A percentile compares a stretch with the other conserved stretches of the same genome.
phyloP scores from a whole-genome alignment of 2,329 filamentous ascomycete species.

The Fusarium sp. region DNA sequence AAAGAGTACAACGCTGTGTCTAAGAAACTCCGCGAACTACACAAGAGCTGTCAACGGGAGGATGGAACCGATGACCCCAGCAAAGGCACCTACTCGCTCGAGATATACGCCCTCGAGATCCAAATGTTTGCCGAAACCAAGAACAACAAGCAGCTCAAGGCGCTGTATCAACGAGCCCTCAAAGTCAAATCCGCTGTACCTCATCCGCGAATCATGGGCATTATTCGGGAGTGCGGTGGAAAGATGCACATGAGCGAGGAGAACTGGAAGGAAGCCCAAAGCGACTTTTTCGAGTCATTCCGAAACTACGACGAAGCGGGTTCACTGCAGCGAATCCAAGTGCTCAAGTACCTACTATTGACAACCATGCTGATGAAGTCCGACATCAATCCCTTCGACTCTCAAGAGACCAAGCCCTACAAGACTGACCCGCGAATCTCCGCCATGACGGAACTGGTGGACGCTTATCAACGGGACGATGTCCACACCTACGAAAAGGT shows the following conservation, averaged over 20 bases:
- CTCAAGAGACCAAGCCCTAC: constrained; percentile 98
- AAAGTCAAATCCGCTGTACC: constrained; percentile 96
- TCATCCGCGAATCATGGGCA: constrained; percentile 98
- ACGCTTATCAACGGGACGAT: constrained; percentile 95
- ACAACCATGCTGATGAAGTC: constrained; percentile 99
- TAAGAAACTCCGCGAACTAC: constrained; percentile 87
- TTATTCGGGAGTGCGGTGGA: constrained; percentile 97
- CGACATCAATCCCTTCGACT: constrained; percentile 98
- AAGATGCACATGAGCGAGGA: constrained; percentile 99
- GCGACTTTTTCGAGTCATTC: constrained; percentile 98
- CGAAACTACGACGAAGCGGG: constrained; percentile 99
- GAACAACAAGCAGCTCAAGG: constrained; percentile 97
- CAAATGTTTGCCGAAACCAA: constrained; percentile 98
- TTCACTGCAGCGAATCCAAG: constrained; percentile 94
- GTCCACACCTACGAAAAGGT: constrained; percentile 92
- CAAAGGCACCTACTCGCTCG: constrained; percentile 95
- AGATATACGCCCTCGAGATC: constrained; percentile 96
- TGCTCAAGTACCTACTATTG: constrained; percentile 94
- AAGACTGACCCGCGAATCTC: constrained; percentile 94
- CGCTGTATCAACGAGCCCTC: constrained; percentile 89
- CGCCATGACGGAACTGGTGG: constrained; percentile 96
- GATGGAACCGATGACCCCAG: constrained; percentile 91
- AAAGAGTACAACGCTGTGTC: constrained; percentile 85
- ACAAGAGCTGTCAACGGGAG: constrained; percentile 85
- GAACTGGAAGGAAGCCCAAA: constrained; percentile 97